A percentile compares a stretch with the other conserved stretches of the same genome.
Conservation (phyloP, 2,329 filamentous ascomycete genomes). For the Aureobasidium sp. region DNA sequence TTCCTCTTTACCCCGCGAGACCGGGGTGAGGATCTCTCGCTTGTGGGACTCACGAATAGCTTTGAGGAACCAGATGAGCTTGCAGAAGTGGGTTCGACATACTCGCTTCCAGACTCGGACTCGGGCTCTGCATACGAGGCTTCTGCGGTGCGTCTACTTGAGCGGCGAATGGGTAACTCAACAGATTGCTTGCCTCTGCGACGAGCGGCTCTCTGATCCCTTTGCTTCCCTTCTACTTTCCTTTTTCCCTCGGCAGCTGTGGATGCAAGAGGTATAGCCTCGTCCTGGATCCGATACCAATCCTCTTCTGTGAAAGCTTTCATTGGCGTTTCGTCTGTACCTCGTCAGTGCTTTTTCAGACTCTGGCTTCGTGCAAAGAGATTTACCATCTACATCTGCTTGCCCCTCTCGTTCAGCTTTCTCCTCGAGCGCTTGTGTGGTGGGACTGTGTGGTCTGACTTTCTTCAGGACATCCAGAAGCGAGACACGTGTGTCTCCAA, state of each 20-base stretch:
- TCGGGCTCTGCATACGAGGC: neutral
- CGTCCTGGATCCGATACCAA: neutral
- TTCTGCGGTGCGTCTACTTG: neutral
- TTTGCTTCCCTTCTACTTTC: neutral
- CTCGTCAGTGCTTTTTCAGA: neutral
- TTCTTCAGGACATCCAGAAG: neutral
- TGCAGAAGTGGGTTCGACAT: no score
- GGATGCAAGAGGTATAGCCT: neutral
- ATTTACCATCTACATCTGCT: neutral
- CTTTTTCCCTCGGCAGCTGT: neutral
- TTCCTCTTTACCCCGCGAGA: neutral
- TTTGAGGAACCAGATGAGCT: neutral
- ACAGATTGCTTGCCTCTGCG: neutral
- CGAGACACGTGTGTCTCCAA: neutral
- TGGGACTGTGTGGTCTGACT: neutral
- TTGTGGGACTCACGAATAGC: neutral
- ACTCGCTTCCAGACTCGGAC: no score
- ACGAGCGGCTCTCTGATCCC: neutral
- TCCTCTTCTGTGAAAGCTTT: neutral
- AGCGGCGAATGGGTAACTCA: neutral
- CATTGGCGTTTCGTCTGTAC: neutral
- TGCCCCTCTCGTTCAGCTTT: neutral
- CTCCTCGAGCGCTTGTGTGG: neutral
- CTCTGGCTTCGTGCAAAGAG: neutral
- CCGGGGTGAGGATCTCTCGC: neutral